Conservation (phyloP, 352 stramenopile species). For the Phytopythium vexans region DNA sequence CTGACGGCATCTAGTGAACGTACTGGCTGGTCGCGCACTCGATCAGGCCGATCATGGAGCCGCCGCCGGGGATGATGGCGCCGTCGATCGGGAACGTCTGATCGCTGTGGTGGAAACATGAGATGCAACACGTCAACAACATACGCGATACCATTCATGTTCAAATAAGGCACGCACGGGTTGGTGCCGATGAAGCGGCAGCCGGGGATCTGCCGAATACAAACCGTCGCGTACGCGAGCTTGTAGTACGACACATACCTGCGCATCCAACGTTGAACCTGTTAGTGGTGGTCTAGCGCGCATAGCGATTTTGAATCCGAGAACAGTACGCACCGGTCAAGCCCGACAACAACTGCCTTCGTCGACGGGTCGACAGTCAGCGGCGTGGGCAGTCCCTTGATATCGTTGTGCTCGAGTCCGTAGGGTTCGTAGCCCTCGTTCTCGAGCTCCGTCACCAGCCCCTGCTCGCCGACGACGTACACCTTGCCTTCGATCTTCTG, state of each 20-base stretch:
- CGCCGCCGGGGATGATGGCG: constrained; percentile 69
- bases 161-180: constrained; percentile 35
- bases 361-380: constrained; percentile 68
- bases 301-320: background rate
- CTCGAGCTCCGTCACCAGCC: constrained; percentile 61
- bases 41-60: constrained; percentile 67
- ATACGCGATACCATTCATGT: background rate
- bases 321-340: constrained; percentile 44
- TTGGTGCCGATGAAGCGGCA: constrained; percentile 85
- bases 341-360: constrained; percentile 77
- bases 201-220: constrained; percentile 62
- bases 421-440: constrained; percentile 66
- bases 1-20: constrained; percentile 4
- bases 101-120: constrained; percentile 34
- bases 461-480: constrained; percentile 79
- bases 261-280: background rate
- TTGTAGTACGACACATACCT: constrained; percentile 86
- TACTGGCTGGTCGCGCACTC: constrained; percentile 66
- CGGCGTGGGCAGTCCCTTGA: constrained; percentile 62
- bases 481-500: constrained; percentile 75
- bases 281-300: too few species aligned
- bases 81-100: constrained; percentile 72
- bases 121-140: background rate
- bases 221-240: constrained; percentile 73
- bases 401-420: constrained; percentile 62